Evolutionary conservation across 768 basidiomycete species (phyloP), one percentile per base, ranked within the genome.

Genomic region (Amanita brunnescens): DNA sequence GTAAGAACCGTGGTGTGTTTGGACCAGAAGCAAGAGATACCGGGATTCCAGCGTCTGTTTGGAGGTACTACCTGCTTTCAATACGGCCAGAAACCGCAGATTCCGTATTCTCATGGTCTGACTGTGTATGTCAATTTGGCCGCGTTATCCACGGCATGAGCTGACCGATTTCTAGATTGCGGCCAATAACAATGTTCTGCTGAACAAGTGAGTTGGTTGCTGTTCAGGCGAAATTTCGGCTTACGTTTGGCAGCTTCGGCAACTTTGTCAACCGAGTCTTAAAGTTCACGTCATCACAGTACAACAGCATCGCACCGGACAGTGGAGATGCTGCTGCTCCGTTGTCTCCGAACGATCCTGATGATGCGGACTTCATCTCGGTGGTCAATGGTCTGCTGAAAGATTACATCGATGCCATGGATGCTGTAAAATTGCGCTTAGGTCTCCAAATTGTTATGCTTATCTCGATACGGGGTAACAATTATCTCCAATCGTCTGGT

Each of bases 231-330:
- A 37, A 23, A 23, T 13, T 9, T 44, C 10, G 2, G 29, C 32
- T 43, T 2, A 38, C 47, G 40, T 43, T 29, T 55, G 34, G 14
- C 49, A 91, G 90, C 70, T 88, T 99, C 59, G 96, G 96, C 39
- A 99, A 99, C 72, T 98, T 96, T 59, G 88, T 98, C 57, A 99
- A 99, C 67, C 87, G 96, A 21, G 76, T 81, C 14, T 73, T 98
- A 62, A 97, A 97, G 67, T 99, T 99, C 63, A 79, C 92, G 26
- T 79, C 85, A 5, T 85, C 89, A 5, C 91, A 91, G 62, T 95
- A 85, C 62, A 78, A 82, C 48, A 68, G 87, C 44, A 68, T 85
- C 39, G 74, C 97, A 33, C 93, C 95, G 0, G 90, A 94, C 46
- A 78, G 87, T 34, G 75, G 72, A n/a, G 87, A 91, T 55, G 68